phyloP scores from a whole-genome alignment of 208 protist genomes.

The Novymonas esmeraldas region DNA sequence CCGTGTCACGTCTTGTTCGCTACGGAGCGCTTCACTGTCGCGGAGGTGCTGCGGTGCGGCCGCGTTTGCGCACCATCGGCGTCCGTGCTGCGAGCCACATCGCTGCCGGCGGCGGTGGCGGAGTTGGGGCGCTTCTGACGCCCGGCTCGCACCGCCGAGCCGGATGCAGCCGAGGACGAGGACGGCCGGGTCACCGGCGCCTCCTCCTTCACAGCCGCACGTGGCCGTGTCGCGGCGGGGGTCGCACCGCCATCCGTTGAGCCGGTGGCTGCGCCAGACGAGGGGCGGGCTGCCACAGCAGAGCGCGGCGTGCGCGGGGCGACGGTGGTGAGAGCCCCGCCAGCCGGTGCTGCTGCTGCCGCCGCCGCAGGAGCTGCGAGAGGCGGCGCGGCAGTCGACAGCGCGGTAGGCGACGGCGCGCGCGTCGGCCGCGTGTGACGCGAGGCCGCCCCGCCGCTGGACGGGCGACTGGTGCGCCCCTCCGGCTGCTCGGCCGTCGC shows the following conservation, averaged over 20 bases:
- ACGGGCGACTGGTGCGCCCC: not conserved
- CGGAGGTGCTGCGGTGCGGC: conserved; percentile 3
- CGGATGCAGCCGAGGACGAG: not conserved
- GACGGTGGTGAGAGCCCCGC: too few relatives aligned
- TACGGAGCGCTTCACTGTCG: not conserved
- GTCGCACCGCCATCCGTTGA: not conserved
- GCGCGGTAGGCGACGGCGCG: not conserved
- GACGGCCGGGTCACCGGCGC: not conserved
- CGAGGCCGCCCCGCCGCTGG: conserved; percentile 1
- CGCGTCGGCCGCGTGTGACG: not conserved
- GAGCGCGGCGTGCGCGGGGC: not conserved
- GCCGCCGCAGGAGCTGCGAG: not conserved
- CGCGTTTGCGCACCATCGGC: not conserved
- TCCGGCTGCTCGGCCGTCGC: conserved; percentile 4
- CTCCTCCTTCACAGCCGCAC: not conserved
- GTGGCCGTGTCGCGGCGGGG: not conserved
- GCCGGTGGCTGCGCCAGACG: not conserved
- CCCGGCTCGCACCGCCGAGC: not conserved
- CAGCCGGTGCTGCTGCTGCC: not conserved
- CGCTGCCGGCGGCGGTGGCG: not conserved
- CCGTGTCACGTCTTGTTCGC: not conserved
- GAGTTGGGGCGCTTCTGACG: not conserved
- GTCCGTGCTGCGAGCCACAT: not conserved
- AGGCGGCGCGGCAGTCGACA: not conserved
- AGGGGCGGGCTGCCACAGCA: not conserved